Evolutionary conservation across 176 grass and related monocot genomes (phyloP), one percentile per base, ranked within the genome.

Genomic region (Musa acuminata): DNA sequence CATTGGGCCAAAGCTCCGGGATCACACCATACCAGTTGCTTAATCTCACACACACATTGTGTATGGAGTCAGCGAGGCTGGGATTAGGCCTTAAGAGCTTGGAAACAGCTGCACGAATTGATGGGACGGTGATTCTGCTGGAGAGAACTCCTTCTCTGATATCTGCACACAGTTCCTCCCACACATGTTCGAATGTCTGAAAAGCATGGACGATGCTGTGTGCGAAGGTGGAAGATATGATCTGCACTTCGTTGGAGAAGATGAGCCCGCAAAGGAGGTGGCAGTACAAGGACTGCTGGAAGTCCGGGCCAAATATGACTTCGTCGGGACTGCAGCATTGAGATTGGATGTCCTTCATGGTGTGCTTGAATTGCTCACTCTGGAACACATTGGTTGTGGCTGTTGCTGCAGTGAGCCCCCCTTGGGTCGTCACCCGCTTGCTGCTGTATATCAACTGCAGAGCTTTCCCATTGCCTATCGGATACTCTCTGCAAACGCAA

Each of bases 11-110:
- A 13, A 96, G 85, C 69, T 87, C 87, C 21, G 89, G 87, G 81
- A 96, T 96, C 26, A 96, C 87, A 8, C 93, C 93, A 29, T 92
- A 92, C 93, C 93, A 96, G 71, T 96, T 92, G 55, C 87, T 96
- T n/a, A 96, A 80, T 0, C 4, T 60, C 53, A 27, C 71, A 54
- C 89, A 92, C 69, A 49, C 74, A 11, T 74, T 62, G 17, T 78
- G 76, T 17, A 96, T 85, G 14, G 74, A 83, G 79, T 92, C 93
- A 1, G 93, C 93, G 13, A 86, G 87, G 13, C 25, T 71, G 8
- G 89, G 89, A 81, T 90, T 73, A 0, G 93, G 87, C 1, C 71
- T 49, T 8, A 92, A 74, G 27, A 92, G 81, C 6, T 67, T 78
- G 12, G 87, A 83, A 52, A 96, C 83, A 66, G 93, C 89, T 52